Evolutionary conservation across 306 rosid genomes (phyloP), one percentile per base, ranked within the genome.

Genomic region (Malus sylvestris): DNA sequence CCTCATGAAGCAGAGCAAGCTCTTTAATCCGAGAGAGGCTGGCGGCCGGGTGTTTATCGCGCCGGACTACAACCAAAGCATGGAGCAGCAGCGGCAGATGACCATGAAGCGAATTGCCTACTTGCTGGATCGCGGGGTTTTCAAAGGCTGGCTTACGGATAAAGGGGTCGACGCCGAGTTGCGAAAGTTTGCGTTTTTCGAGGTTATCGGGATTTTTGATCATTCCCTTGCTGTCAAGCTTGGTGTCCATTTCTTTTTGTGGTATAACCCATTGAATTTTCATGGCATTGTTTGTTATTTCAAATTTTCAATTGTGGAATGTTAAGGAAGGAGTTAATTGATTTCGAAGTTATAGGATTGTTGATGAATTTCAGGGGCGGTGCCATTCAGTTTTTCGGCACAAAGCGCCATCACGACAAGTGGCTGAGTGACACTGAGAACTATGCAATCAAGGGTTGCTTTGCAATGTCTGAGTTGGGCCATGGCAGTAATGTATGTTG

Each of bases 381-480:
- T 74, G 96, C 98, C 0, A 72, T 92, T 62, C 86, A 82, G 81
- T 90, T 92, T 84, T 74, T 92, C 52, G 97, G 97, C 70, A 92
- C 98, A 52, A 78, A 89, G 84, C 93, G 92, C 45, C 97, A 92
- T 83, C 98, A 92, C 53, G 96, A 89, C 79, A 88, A 86, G 83
- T 92, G 97, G 97, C 82, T 92, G 73, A 82, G 67, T 81, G 85
- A 82, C 73, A 92, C 93, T 58, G 97, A 95, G 85, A 86, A 76
- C 83, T 89, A 88, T 72, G 79, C 70, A 42, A 35, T 88, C 40
- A 88, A 82, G 89, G 96, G 97, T 33, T 95, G 97, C 81, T 92
- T 92, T 86, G 96, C 98, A 25, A 92, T 95, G 98, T 72, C 98
- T 8, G 98, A 95, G 81, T 83, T 95, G 78, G 98, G 98, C 67